Evolutionary conservation across 176 grass and related monocot species (phyloP), one percentile per base, ranked within the genome.

Genomic region (Ananas comosus): DNA sequence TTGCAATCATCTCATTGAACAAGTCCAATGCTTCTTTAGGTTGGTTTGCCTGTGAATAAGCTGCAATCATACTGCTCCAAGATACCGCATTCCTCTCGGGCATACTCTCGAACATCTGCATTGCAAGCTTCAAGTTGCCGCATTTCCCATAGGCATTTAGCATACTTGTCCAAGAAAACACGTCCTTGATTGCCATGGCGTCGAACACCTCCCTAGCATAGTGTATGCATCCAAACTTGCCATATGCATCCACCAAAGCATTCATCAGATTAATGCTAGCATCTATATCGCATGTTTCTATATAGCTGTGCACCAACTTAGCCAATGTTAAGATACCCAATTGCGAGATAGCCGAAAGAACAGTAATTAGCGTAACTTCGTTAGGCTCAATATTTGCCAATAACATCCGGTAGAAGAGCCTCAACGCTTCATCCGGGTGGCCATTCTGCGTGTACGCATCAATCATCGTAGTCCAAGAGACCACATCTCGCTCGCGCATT

Each of bases 381-480:
- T 91, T 87, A 0, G 82, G 85, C 22, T 33, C 19, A 63, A 70
- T 0, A 10, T 51, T 50, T 17, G 13, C 76, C 52, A 29, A 79
- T 50, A 85, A 49, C 88, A 91, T 91, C 51, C 66, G 72, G 72
- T 74, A 87, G 28, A 91, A 91, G 49, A 85, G 54, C 29, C 63
- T 64, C 79, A 82, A 80, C 2, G 81, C 88, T 27, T 82, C 72
- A 1, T 91, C 79, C 0, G 79, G 51, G 1, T 70, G 0, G 13
- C 64, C 72, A 3, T 63, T 71, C 2, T 49, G 58, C 2, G 65
- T 25, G 7, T 80, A 85, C 9, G 69, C 85, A 4, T 87, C 81
- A 70, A 91, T 22, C 84, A 91, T 70, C 0, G 88, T 87, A 17
- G 88, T 91, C 84, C 88, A 91, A 1, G 81, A 91, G 2, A 91